These are phyloP conservation scores for Trypethelium eluteriae DNA, from an alignment of 495 filamentous ascomycete genomes.

Conservation along the genomic window DNA sequence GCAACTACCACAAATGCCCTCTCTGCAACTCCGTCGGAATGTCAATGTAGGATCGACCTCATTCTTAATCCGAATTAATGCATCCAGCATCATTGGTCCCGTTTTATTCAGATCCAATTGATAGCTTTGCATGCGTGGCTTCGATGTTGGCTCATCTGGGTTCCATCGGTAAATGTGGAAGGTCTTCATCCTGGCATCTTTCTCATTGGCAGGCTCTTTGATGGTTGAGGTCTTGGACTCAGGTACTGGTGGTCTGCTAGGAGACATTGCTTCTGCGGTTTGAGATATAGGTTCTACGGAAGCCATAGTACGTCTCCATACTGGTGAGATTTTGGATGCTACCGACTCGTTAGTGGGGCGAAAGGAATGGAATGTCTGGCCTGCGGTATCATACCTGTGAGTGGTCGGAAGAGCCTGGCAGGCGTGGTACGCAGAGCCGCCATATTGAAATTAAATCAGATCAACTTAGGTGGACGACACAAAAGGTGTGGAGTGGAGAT, in stretches of 20 bases:
- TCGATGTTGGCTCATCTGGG: slow-evolving; percentile 78
- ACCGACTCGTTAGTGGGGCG: background rate
- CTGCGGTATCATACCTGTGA: background rate
- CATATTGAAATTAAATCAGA: background rate
- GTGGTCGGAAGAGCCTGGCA: background rate
- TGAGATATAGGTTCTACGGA: slow-evolving; percentile 43
- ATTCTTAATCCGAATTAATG: slow-evolving; percentile 97
- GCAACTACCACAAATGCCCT: slow-evolving; percentile 96
- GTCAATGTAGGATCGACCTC: slow-evolving; percentile 94
- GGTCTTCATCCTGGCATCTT: slow-evolving; percentile 67
- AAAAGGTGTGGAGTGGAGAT: background rate
- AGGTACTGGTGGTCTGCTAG: slow-evolving; percentile 32
- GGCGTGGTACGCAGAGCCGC: slow-evolving; percentile 1
- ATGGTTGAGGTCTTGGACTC: slow-evolving; percentile 47
- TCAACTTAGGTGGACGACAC: background rate
- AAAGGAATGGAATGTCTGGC: background rate
- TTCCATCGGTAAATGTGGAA: slow-evolving; percentile 99
- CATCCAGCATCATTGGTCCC: slow-evolving; percentile 95
- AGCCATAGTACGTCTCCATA: slow-evolving; percentile 41
- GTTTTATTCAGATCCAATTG: slow-evolving; percentile 95
- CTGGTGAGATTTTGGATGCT: slow-evolving; percentile 10
- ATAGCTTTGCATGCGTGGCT: slow-evolving; percentile 92
- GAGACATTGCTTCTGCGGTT: slow-evolving; percentile 34
- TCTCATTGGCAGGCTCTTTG: slow-evolving; percentile 48
- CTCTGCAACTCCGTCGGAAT: slow-evolving; percentile 88